These are phyloP conservation scores for Theobroma cacao DNA, from an alignment of 345 rosid genomes.

Conservation along the genomic window DNA sequence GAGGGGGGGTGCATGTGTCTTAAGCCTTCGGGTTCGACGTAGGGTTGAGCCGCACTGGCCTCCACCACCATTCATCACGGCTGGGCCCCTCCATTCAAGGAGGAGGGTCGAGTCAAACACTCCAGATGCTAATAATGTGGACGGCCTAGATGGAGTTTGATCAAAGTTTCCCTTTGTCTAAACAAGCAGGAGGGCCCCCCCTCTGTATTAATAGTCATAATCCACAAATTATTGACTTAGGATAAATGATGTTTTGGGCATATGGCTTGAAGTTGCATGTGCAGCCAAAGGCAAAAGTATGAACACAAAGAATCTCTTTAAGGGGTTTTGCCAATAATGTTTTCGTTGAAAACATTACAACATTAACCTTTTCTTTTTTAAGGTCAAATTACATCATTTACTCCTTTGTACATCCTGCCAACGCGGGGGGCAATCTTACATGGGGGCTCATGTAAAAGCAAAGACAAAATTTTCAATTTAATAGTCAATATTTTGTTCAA, in stretches of 20 bases:
- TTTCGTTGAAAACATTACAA: neutral
- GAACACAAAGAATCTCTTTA: neutral
- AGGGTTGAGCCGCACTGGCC: neutral
- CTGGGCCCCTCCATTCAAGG: neutral
- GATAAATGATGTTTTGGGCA: neutral
- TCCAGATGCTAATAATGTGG: neutral
- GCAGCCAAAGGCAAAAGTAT: neutral
- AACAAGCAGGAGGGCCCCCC: neutral
- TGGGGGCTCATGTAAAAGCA: neutral
- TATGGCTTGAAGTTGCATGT: neutral
- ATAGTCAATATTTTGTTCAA: neutral
- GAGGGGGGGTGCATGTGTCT: neutral
- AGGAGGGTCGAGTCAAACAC: too few species aligned
- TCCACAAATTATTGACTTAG: conserved; percentile 11
- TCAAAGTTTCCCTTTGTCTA: neutral
- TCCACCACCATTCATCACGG: neutral
- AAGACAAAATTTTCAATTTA: neutral
- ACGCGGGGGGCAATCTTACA: neutral
- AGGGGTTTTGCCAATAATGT: neutral
- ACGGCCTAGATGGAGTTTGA: conserved; percentile 9
- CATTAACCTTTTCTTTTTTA: too few species aligned
- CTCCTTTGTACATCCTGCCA: neutral
- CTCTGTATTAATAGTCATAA: neutral
- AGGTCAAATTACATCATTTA: neutral
- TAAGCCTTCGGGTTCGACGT: neutral